phyloP scores from a whole-genome alignment of 495 filamentous ascomycete species.

The Wilcoxina mikolae region DNA sequence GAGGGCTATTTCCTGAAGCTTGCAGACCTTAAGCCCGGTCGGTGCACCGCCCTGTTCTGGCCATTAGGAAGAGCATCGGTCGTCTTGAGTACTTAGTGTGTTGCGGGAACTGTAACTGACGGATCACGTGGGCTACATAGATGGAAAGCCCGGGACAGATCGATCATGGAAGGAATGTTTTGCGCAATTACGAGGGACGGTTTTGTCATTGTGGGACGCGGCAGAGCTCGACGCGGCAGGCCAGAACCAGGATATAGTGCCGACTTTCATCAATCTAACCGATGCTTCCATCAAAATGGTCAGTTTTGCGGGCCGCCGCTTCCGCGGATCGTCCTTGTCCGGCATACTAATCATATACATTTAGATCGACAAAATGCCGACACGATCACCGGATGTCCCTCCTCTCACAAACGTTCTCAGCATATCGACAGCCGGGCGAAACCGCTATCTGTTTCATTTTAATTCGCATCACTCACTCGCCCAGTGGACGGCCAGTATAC shows the following conservation, averaged over 20 bases:
- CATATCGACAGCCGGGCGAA: slow-evolving; percentile 85
- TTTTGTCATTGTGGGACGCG: slow-evolving; percentile 92
- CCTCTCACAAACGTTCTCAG: slow-evolving; percentile 86
- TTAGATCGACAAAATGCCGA: slow-evolving; percentile 82
- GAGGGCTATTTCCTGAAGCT: slow-evolving; percentile 96
- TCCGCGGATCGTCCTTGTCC: too few relatives aligned
- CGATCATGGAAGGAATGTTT: slow-evolving; percentile 94
- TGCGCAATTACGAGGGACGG: slow-evolving; percentile 86
- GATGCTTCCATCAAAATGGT: slow-evolving; percentile 98
- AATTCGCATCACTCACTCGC: slow-evolving; percentile 83
- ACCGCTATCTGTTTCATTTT: slow-evolving; percentile 90
- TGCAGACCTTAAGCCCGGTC: slow-evolving; percentile 82
- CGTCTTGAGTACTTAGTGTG: too few relatives aligned
- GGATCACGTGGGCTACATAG: slow-evolving; percentile 39
- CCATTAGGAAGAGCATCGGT: too few relatives aligned
- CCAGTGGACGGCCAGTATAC: slow-evolving; percentile 92
- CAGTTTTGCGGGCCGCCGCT: slow-evolving; percentile 24
- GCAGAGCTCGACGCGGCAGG: slow-evolving; percentile 79
- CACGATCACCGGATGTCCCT: slow-evolving; percentile 54
- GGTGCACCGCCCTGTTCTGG: too few relatives aligned
- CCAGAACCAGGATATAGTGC: slow-evolving; percentile 67
- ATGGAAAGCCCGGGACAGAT: slow-evolving; percentile 71
- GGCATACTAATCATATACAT: too few relatives aligned
- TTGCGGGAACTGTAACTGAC: too few relatives aligned
- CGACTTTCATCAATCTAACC: slow-evolving; percentile 91